phyloP scores from a whole-genome alignment of 345 rosid species.

The Toxicodendron radicans region DNA sequence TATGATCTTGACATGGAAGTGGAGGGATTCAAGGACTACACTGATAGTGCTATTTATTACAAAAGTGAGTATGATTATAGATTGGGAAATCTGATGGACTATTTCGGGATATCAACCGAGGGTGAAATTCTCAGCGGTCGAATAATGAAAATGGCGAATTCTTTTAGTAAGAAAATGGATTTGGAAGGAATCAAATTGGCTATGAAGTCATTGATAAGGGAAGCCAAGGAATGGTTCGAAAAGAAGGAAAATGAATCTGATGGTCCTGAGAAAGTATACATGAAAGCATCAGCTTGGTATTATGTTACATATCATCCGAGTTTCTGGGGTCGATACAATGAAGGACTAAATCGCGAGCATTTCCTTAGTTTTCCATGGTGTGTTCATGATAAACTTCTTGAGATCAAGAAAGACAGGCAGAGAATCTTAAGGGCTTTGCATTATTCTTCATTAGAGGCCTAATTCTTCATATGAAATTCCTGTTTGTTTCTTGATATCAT shows the following conservation, averaged over 20 bases:
- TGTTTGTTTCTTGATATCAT: too few relatives aligned
- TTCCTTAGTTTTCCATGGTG: conserved; percentile 48
- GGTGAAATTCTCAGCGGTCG: conserved; percentile 60
- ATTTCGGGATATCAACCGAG: conserved; percentile 50
- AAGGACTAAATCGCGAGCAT: conserved; percentile 22
- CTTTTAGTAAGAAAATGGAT: conserved; percentile 40
- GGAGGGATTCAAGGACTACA: conserved; percentile 37
- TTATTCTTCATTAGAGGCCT: not conserved
- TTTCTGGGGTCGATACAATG: conserved; percentile 29
- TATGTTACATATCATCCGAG: conserved; percentile 41
- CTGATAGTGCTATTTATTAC: conserved; percentile 31
- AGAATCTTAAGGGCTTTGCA: not conserved
- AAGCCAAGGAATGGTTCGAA: conserved; percentile 46
- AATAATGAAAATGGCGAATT: conserved; percentile 41
- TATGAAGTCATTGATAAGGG: conserved; percentile 42
- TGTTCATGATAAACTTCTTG: conserved; percentile 31
- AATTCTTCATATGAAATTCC: not conserved
- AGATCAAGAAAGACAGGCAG: conserved; percentile 21
- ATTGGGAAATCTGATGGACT: conserved; percentile 48
- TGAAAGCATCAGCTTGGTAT: conserved; percentile 57
- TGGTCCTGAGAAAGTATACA: conserved; percentile 20
- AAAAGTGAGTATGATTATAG: conserved; percentile 42
- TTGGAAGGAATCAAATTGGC: conserved; percentile 32
- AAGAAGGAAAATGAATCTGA: conserved; percentile 6
- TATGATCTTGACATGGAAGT: conserved; percentile 62